Percentiles rank a stretch among this genome's conserved stretches.
These are phyloP conservation scores for Neolentinus lepideus DNA, from an alignment of 1,284 basidiomycete species.

Conservation along the genomic window DNA sequence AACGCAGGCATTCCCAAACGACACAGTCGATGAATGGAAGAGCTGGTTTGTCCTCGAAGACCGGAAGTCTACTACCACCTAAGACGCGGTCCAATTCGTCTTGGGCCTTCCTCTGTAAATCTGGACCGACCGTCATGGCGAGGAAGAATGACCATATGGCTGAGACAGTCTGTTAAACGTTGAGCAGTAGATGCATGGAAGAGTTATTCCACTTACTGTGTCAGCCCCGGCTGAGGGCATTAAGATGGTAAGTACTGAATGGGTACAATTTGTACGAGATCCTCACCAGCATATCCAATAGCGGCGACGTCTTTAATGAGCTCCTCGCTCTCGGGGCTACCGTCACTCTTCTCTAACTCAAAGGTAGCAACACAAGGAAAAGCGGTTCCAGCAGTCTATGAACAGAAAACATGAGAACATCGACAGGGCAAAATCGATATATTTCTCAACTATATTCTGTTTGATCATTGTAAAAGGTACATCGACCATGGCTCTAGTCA, in stretches of 20 bases:
- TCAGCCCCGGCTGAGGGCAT: slow-evolving; percentile 2
- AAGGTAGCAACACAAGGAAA: neutral
- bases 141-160: slow-evolving; percentile 14
- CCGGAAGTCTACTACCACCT: slow-evolving; percentile 21
- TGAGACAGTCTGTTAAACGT: slow-evolving; percentile 4
- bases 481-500: slow-evolving; percentile 30
- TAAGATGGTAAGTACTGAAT: neutral
- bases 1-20: slow-evolving; percentile 24
- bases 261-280: neutral
- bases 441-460: slow-evolving; percentile 24
- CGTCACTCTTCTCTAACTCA: neutral
- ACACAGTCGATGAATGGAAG: slow-evolving; percentile 25
- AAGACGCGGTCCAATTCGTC: slow-evolving; percentile 25
- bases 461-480: slow-evolving; percentile 32
- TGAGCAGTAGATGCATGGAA: neutral
- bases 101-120: slow-evolving; percentile 24
- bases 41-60: slow-evolving; percentile 20
- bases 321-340: neutral
- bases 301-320: neutral
- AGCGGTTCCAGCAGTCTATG: neutral
- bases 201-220: neutral
- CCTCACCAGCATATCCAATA: slow-evolving; percentile 2
- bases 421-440: neutral
- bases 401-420: neutral
- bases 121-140: slow-evolving; percentile 23